phyloP scores from a whole-genome alignment of 2,329 filamentous ascomycete species.

The Trichophyton simii region DNA sequence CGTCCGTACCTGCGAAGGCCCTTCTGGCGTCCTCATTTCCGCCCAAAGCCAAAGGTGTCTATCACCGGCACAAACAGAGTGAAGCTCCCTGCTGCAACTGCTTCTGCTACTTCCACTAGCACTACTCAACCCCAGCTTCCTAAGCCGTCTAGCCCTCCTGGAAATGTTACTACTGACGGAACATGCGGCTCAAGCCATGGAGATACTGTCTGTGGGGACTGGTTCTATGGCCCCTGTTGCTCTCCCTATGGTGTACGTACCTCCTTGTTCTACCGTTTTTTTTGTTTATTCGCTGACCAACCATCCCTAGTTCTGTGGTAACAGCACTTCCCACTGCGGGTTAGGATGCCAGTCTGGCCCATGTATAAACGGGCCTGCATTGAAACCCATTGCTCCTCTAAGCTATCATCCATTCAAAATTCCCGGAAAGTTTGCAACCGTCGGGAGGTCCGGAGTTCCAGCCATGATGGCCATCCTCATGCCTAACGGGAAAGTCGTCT shows the following conservation, averaged over 20 bases:
- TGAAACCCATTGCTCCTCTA: slow-evolving; percentile 3
- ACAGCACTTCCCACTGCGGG: slow-evolving; percentile 40
- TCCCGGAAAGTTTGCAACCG: slow-evolving; percentile 37
- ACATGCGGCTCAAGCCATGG: slow-evolving; percentile 41
- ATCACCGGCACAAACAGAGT: neutral
- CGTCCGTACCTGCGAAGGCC: neutral
- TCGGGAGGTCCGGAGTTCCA: slow-evolving; percentile 48
- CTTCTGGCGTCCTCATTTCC: neutral
- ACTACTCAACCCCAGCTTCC: neutral
- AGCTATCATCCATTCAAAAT: slow-evolving; percentile 20
- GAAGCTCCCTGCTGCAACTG: neutral
- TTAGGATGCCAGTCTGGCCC: slow-evolving; percentile 45
- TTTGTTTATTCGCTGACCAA: slow-evolving; percentile 4
- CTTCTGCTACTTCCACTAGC: neutral
- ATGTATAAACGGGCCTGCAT: slow-evolving; percentile 22
- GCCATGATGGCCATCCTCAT: slow-evolving; percentile 51
- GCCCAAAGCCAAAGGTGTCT: neutral
- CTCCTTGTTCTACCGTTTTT: neutral
- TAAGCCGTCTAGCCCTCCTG: neutral
- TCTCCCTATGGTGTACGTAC: slow-evolving; percentile 46
- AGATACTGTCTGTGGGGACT: slow-evolving; percentile 41
- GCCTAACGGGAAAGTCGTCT: slow-evolving; percentile 47
- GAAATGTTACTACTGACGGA: slow-evolving; percentile 29
- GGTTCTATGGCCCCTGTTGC: slow-evolving; percentile 42
- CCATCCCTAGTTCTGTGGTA: slow-evolving; percentile 22